Evolutionary conservation across 345 rosid genomes (phyloP).

Genomic region (Conringia planisiliqua): DNA sequence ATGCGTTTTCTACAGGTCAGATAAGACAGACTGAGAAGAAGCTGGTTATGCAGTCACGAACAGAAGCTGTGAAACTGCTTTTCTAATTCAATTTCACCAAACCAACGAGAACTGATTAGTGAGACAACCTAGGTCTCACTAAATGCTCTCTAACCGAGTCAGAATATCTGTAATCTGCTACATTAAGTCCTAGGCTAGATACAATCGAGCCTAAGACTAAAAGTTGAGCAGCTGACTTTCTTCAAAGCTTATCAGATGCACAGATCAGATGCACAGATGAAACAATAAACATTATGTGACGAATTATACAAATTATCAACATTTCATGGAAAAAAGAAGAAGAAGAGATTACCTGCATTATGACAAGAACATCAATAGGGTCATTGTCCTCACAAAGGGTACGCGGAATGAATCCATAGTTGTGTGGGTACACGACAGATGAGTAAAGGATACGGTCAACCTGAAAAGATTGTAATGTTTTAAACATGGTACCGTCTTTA

Average conservation of each 20-base stretch:
- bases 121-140: neutral
- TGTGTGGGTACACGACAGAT: constrained; percentile 98
- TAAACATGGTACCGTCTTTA: neutral
- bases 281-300: neutral
- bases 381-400: constrained; percentile 97
- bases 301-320: neutral
- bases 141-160: neutral
- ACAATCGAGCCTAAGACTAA: neutral
- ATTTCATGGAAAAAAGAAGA: neutral
- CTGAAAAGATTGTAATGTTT: constrained; percentile 34
- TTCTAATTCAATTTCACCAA: neutral
- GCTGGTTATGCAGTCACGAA: neutral
- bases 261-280: neutral
- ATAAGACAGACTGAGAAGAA: neutral
- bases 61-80: neutral
- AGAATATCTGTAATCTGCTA: neutral
- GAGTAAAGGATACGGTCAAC: constrained; percentile 94
- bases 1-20: neutral
- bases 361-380: constrained; percentile 92
- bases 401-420: constrained; percentile 98
- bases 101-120: neutral
- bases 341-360: constrained; percentile 75
- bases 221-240: neutral
- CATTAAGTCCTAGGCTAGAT: constrained; percentile 6
- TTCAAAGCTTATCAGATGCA: neutral